Evolutionary conservation across 2,329 filamentous ascomycete species (phyloP), one percentile per base, ranked within the genome.

Genomic region (Fusarium solani-melongenae): DNA sequence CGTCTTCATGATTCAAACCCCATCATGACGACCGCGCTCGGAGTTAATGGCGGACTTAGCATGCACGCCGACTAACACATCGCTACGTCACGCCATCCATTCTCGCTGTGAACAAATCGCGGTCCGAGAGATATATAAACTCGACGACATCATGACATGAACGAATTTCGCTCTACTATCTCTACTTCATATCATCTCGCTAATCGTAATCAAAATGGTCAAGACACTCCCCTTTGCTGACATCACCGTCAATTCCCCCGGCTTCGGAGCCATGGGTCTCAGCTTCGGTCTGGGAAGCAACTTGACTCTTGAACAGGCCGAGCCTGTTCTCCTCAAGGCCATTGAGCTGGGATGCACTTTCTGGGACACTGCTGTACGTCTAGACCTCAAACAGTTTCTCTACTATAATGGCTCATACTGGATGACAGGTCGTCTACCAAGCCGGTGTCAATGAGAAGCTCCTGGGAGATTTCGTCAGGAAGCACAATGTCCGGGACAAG

Each of bases 391-490:
- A 2, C 1, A 4, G 20, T 20, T 38, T 14, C 9, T 20, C 2
- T 24, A 9, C n/a, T n/a, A 51, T n/a, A 20, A 51, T 29, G 10
- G 10, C 55, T 57, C 10, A 57, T 22, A 20, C 1, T 10, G 17
- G 1, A 34, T 36, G 17, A 46, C 24, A 86, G 84, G 84, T 87
- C 24, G 81, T 83, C 5, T 88, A 87, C 66, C 75, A 80, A 74
- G 81, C 82, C 2, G 86, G 86, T 38, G 81, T 86, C 14, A 87
- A 88, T 57, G 86, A 88, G 63, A 86, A 85, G 76, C 81, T 88
- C 0, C 77, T 88, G 0, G 86, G 86, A 5, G 84, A 87, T 34
- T 88, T 87, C 67, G 86, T 88, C 68, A 76, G 83, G 27, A 88
- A 87, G 72, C 85, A 88, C 76, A 85, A 87, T 57, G 79, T 85